Evolutionary conservation across 371 early-diverging fungal species (phyloP).

Genomic region (Haplosporangium sp.): DNA sequence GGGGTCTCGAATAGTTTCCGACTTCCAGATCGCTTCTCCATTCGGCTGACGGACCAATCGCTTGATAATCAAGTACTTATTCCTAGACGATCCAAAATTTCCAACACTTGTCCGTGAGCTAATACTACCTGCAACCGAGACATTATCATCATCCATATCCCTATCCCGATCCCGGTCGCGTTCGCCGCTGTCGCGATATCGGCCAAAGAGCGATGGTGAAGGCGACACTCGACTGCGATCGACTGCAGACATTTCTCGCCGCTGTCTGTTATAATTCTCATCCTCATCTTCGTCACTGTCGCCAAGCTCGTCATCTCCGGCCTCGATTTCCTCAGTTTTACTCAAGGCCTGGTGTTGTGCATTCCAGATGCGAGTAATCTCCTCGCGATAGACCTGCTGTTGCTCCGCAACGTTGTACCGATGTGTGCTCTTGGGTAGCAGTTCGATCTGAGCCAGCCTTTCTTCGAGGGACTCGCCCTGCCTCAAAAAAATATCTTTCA

Average conservation of each 20-base stretch:
- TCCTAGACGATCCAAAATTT: conserved; percentile 60
- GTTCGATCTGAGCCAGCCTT: conserved; percentile 85
- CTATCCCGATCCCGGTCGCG: conserved; percentile 31
- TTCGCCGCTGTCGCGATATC: conserved; percentile 39
- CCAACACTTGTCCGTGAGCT: conserved; percentile 64
- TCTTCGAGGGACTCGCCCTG: conserved; percentile 90
- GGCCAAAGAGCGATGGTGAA: conserved; percentile 45
- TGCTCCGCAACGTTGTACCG: conserved; percentile 95
- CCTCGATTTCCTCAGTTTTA: conserved; percentile 60
- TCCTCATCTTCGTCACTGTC: conserved; percentile 60
- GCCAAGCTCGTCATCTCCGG: conserved; percentile 65
- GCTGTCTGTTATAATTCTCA: conserved; percentile 55
- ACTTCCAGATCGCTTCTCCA: conserved; percentile 81
- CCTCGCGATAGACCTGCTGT: conserved; percentile 93
- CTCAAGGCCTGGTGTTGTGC: conserved; percentile 83
- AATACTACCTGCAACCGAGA: conserved; percentile 68
- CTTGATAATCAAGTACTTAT: conserved; percentile 73
- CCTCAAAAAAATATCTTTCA: conserved; percentile 97
- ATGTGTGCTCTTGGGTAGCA: conserved; percentile 86
- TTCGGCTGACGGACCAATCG: conserved; percentile 63
- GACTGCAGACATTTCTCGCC: conserved; percentile 56
- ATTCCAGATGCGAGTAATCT: conserved; percentile 96
- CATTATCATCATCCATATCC: conserved; percentile 65
- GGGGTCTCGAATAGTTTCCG: conserved; percentile 84
- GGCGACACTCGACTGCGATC: conserved; percentile 43